Evolutionary conservation across 2,329 filamentous ascomycete genomes (phyloP).

Genomic region (Grosmannia serpens): DNA sequence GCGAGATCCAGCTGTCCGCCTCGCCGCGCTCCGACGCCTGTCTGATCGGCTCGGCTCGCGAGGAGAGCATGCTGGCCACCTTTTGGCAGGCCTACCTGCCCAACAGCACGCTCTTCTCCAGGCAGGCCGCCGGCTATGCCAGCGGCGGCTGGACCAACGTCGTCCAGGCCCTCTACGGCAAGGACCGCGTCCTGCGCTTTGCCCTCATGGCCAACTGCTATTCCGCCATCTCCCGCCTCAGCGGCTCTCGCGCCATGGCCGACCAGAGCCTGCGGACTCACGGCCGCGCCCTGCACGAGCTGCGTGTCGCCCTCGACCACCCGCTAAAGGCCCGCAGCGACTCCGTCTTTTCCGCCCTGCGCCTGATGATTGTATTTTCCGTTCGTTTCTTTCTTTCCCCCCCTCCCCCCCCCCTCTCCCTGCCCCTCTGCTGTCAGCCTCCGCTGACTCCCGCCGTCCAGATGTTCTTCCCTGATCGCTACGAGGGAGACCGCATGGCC

Average conservation of each 20-base stretch:
- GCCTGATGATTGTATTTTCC: slow-evolving; percentile 15
- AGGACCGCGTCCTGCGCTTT: slow-evolving; percentile 11
- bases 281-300: slow-evolving; percentile 11
- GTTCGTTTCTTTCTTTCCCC: slow-evolving; percentile 1
- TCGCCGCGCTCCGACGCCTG: slow-evolving; percentile 1
- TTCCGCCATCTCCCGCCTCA: slow-evolving; percentile 8
- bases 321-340: slow-evolving; percentile 10
- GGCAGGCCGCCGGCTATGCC: slow-evolving; percentile 4
- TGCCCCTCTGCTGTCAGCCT: no score
- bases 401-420: background rate
- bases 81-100: slow-evolving; percentile 14
- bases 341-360: slow-evolving; percentile 11
- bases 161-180: slow-evolving; percentile 10
- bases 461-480: slow-evolving; percentile 13
- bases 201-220: slow-evolving; percentile 11
- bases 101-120: slow-evolving; percentile 9
- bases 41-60: slow-evolving; percentile 5
- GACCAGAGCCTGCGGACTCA: slow-evolving; percentile 11
- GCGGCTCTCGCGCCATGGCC: slow-evolving; percentile 7
- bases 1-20: background rate
- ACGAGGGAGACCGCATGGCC: slow-evolving; percentile 11
- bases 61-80: slow-evolving; percentile 7
- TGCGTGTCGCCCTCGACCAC: slow-evolving; percentile 9
- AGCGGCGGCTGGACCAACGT: slow-evolving; percentile 13
- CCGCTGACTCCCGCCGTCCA: no score